Evolutionary conservation across 2,329 filamentous ascomycete genomes (phyloP), one percentile per base, ranked within the genome.

Genomic region (Elsinoe perseae): DNA sequence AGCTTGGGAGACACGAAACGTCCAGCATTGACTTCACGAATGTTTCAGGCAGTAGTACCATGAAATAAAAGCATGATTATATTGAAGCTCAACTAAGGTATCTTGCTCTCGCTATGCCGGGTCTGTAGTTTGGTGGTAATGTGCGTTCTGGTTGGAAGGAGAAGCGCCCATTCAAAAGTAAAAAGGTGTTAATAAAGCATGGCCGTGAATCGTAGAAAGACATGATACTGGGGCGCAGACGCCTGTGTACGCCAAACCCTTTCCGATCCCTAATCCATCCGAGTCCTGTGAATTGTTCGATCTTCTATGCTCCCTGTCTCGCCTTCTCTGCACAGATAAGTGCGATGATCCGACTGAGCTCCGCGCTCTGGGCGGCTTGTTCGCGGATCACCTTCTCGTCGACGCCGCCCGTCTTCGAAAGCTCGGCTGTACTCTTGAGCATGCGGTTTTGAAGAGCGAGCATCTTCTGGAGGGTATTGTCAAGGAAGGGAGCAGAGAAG

Each of bases 291-390:
- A 48, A 3, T 8, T 52, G 28, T 16, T 40, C 40, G 36, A 18
- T 21, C 34, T 56, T 50, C 61, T 62, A 70, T 46, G 68, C 69
- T 12, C 74, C 73, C 61, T 78, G 75, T 60, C 75, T 70, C 4
- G 75, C 75, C 67, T 78, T 78, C 70, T 78, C 75, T 1, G 75
- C 72, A 62, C 75, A 78, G 56, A 78, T 78, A 61, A 78, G 61
- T 1, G 75, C 75, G 58, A 78, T 77, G 56, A 78, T 76, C 54
- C 73, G 63, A 52, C 70, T 73, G 58, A 78, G 60, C 65, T 78
- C 75, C 1, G 75, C 75, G 27, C 69, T 73, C 66, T 78, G 75
- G 12, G 71, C 69, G 53, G 76, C 77, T 54, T 77, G 74, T 65
- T 78, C 75, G 61, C 74, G 74, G 63, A 77, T 72, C 18, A 73